Evolutionary conservation across 2,329 filamentous ascomycete genomes (phyloP).

Genomic region (Colletotrichum sublineola): DNA sequence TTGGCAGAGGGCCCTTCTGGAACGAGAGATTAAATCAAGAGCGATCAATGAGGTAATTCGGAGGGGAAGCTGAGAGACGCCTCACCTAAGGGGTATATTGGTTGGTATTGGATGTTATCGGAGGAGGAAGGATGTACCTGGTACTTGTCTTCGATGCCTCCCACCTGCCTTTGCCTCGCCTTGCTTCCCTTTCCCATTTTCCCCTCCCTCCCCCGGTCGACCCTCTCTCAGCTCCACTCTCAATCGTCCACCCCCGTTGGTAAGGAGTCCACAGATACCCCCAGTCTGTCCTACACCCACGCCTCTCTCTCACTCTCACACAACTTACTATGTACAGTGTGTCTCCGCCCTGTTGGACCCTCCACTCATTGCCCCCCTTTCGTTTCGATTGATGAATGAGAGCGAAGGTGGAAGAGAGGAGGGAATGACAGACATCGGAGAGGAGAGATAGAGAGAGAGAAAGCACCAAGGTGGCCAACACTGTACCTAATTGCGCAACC

Average conservation of each 20-base stretch:
- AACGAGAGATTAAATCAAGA: background rate
- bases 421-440: background rate
- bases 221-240: constrained; percentile 4
- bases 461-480: background rate
- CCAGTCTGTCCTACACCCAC: constrained; percentile 4
- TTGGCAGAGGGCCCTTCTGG: background rate
- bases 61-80: background rate
- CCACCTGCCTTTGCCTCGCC: background rate
- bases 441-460: background rate
- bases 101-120: background rate
- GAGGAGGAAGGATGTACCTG: constrained; percentile 1
- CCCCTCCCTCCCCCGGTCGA: background rate
- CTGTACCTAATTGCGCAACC: constrained; percentile 21
- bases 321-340: too few relatives aligned
- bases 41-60: background rate
- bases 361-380: constrained; percentile 30
- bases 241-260: constrained; percentile 13
- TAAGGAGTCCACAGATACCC: background rate
- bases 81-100: background rate
- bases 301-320: background rate
- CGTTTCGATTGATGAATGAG: constrained; percentile 17
- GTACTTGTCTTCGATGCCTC: constrained; percentile 24
- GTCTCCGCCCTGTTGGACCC: constrained; percentile 21
- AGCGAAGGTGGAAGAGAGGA: background rate
- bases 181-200: constrained; percentile 1